phyloP scores from a whole-genome alignment of 2,329 filamentous ascomycete genomes.

The Ophiocordyceps camponoti-rufipedis region DNA sequence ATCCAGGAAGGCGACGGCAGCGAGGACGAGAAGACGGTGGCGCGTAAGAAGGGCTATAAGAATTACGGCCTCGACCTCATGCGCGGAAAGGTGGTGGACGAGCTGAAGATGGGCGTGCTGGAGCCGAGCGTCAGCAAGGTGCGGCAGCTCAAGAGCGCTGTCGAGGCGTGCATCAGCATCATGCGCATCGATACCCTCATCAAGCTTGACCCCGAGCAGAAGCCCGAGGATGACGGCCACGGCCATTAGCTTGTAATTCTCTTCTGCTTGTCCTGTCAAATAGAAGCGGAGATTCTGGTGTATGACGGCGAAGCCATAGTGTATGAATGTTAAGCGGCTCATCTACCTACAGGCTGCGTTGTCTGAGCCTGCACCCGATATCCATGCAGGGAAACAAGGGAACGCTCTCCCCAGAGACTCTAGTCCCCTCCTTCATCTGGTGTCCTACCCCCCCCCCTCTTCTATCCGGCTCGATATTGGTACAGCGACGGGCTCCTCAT shows the following conservation, averaged over 20 bases:
- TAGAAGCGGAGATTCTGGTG: background rate
- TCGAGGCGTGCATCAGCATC: slow-evolving; percentile 96
- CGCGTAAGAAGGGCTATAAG: slow-evolving; percentile 92
- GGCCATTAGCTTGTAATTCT: slow-evolving; percentile 40
- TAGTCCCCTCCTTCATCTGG: background rate
- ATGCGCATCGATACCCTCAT: slow-evolving; percentile 99
- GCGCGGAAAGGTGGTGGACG: slow-evolving; percentile 80
- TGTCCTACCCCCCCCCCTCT: slow-evolving; percentile 2
- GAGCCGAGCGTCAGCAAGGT: slow-evolving; percentile 98
- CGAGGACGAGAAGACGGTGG: slow-evolving; percentile 76
- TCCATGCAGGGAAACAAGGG: background rate
- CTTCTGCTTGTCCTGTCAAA: background rate
- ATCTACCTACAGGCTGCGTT: no score
- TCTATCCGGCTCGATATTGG: slow-evolving; percentile 6
- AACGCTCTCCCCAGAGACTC: background rate
- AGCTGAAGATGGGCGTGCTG: slow-evolving; percentile 84
- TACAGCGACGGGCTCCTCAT: slow-evolving; percentile 3
- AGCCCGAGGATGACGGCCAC: slow-evolving; percentile 62
- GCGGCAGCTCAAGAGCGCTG: slow-evolving; percentile 92
- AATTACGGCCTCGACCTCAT: slow-evolving; percentile 91
- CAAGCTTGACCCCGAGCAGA: slow-evolving; percentile 84
- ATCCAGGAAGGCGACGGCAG: slow-evolving; percentile 69
- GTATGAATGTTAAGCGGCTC: background rate
- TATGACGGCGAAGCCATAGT: background rate
- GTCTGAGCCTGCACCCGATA: background rate